Percentiles rank a stretch among this genome's conserved stretches.
These are phyloP conservation scores for Penicillium ochrochloron DNA, from an alignment of 495 filamentous ascomycete genomes.

Conservation along the genomic window DNA sequence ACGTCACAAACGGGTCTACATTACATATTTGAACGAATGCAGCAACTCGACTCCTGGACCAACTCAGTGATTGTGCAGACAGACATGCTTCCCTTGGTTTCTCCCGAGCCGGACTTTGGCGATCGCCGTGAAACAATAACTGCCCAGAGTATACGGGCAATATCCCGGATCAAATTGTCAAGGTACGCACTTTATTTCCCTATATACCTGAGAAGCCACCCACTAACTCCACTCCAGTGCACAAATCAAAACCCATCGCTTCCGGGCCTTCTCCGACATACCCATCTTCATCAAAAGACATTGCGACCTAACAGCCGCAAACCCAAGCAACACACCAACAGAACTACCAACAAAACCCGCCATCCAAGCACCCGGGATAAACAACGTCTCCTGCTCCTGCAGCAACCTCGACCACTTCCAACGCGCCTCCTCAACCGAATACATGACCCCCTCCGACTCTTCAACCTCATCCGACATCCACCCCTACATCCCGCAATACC, in stretches of 20 bases:
- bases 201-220: background rate
- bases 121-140: constrained; percentile 51
- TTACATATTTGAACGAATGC: constrained; percentile 58
- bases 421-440: constrained; percentile 41
- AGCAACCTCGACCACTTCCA: constrained; percentile 41
- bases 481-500: constrained; percentile 30
- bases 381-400: constrained; percentile 40
- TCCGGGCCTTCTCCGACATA: constrained; percentile 63
- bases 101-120: constrained; percentile 44
- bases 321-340: constrained; percentile 31
- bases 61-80: constrained; percentile 53
- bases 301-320: constrained; percentile 56
- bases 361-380: constrained; percentile 31
- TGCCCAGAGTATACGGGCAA: constrained; percentile 55
- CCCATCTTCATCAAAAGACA: constrained; percentile 63
- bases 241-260: constrained; percentile 64
- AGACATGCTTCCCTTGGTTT: constrained; percentile 45
- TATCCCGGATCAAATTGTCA: constrained; percentile 61
- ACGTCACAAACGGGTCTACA: constrained; percentile 43
- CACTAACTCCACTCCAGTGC: constrained; percentile 44
- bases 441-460: constrained; percentile 43
- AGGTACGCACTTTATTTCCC: constrained; percentile 42
- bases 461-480: constrained; percentile 44
- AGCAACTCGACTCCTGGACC: constrained; percentile 57
- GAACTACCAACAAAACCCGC: constrained; percentile 34